Conservation (phyloP, 2,329 filamentous ascomycete genomes). For the Pseudogymnoascus pannorum region DNA sequence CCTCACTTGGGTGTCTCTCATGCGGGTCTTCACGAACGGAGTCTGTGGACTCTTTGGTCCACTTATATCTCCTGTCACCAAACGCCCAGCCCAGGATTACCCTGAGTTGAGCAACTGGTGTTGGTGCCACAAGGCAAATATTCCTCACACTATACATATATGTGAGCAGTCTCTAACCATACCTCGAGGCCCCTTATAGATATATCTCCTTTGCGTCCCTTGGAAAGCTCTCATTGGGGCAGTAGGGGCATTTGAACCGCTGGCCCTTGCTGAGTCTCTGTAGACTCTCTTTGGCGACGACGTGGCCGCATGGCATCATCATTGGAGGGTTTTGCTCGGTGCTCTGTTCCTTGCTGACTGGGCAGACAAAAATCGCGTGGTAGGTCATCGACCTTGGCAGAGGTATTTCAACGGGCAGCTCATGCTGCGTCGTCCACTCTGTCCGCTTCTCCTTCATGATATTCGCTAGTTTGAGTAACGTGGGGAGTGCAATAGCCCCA, state of each 20-base stretch:
- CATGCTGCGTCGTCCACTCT: conserved; percentile 88
- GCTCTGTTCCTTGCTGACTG: conserved; percentile 92
- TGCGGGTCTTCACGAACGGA: not conserved
- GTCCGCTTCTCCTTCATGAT: conserved; percentile 86
- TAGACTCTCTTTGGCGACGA: conserved; percentile 79
- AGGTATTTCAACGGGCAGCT: conserved; percentile 72
- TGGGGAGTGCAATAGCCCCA: conserved; percentile 83
- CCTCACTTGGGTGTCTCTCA: not conserved
- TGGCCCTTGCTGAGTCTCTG: conserved; percentile 70
- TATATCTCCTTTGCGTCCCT: conserved; percentile 53
- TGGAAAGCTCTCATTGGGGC: conserved; percentile 72
- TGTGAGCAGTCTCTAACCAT: not conserved
- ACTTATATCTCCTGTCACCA: conserved; percentile 1
- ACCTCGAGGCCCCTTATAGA: not conserved
- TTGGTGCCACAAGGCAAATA: not conserved
- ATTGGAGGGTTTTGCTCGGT: conserved; percentile 91
- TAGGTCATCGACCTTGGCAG: conserved; percentile 60
- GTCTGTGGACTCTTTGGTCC: not conserved
- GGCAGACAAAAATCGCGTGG: conserved; percentile 96
- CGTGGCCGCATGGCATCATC: conserved; percentile 94
- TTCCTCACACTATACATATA: not conserved
- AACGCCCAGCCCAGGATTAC: not conserved
- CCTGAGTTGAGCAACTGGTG: not conserved
- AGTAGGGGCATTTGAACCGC: conserved; percentile 94
- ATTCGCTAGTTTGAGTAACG: conserved; percentile 76